Base-by-base conservation (phyloP, 306 rosid species). In the Neltuma alba region DNA sequence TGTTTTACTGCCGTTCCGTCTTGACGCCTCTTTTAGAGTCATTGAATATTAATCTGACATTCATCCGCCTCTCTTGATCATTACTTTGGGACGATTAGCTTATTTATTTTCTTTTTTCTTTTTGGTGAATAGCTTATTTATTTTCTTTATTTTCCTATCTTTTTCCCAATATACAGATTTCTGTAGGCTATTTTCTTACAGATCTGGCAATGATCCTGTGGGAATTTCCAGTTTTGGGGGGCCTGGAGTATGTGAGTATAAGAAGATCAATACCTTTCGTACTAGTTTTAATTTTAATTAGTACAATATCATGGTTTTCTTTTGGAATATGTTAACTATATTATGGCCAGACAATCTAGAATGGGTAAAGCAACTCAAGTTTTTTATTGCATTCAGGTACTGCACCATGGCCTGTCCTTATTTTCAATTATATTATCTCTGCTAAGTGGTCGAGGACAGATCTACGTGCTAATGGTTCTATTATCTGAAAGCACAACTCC, bases 401-500 rank as follows among this genome's bases (percentile, higher is more conserved):
- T 92, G 42, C 97, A 92, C 86, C 97, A 92, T 73, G 93, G 83
- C 18, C 62, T 92, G 44, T 90, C 97, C 70, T 82, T 92, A 81
- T 84, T 87, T 76, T 87, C 97, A 54, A 90, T 92, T 67, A 15
- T 85, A 60, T 86, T 83, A 30, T 78, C 93, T 48, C 91, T 92
- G 77, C 31, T 80, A 69, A 89, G 87, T 76, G 92, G 97, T 75
- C 86, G 87, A 84, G 93, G 62, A 27, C 97, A 87, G 81, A 70
- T 89, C 74, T 92, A 92, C 87, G 79, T 87, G 64, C 87, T 90
- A 27, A 83, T 92, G 97, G 88, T 87, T 83, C 93, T 92, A 63
- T 89, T 92, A 80, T 84, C 97, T 6, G 97, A 92, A 84, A 81
- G 70, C 82, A 92, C 97, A 7, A 90, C 94, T 78, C 94, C 97